Conservation (phyloP, 2,329 filamentous ascomycete genomes). For the Hypoxylon sp. region DNA sequence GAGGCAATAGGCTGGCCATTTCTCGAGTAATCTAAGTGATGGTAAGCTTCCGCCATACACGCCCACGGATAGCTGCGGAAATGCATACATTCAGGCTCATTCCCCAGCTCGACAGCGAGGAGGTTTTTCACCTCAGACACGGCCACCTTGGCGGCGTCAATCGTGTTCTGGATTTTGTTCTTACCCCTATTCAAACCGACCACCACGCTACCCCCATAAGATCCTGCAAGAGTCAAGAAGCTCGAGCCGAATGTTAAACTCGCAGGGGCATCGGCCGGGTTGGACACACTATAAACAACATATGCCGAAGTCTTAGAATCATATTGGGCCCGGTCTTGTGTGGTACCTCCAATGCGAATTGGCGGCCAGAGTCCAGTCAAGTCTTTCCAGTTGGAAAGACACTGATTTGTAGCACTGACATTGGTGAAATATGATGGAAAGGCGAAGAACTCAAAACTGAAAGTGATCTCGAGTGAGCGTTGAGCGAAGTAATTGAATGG, state of each 20-base stretch:
- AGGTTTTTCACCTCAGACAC: slow-evolving; percentile 63
- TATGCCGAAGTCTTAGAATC: slow-evolving; percentile 61
- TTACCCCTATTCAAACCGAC: slow-evolving; percentile 68
- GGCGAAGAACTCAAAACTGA: slow-evolving; percentile 69
- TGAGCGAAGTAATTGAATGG: neutral
- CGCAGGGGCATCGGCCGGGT: slow-evolving; percentile 63
- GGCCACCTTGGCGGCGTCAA: slow-evolving; percentile 64
- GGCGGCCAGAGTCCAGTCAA: slow-evolving; percentile 67
- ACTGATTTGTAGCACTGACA: slow-evolving; percentile 65
- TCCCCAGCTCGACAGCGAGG: slow-evolving; percentile 69
- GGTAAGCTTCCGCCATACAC: slow-evolving; percentile 21
- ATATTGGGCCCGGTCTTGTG: slow-evolving; percentile 69
- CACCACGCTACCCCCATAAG: slow-evolving; percentile 65
- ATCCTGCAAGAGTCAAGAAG: slow-evolving; percentile 65
- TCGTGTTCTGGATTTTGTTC: slow-evolving; percentile 68
- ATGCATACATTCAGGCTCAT: slow-evolving; percentile 68
- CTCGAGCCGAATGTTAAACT: slow-evolving; percentile 66
- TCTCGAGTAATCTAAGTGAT: slow-evolving; percentile 53
- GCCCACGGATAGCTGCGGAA: neutral
- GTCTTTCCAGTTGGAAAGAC: slow-evolving; percentile 66
- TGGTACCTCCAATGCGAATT: slow-evolving; percentile 71
- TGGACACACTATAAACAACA: slow-evolving; percentile 66
- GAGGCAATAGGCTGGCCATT: slow-evolving; percentile 58
- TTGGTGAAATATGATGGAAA: slow-evolving; percentile 69
- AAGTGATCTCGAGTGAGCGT: slow-evolving; percentile 22